phyloP scores from a whole-genome alignment of 176 grass and related monocot genomes.

The Bothriochloa decipiens region DNA sequence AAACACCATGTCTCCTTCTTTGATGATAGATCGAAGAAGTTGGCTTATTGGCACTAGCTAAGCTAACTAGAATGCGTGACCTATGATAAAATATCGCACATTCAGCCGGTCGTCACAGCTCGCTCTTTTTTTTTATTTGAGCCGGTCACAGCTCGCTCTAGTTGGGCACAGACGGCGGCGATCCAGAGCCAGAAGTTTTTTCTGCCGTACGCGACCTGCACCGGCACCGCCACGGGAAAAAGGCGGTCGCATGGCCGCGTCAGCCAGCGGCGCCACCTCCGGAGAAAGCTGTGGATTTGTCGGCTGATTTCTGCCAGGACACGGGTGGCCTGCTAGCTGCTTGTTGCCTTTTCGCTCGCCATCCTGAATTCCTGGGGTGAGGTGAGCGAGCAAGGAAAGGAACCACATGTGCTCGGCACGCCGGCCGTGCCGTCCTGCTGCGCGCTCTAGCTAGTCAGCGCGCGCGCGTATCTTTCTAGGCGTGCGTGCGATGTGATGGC shows the following conservation, averaged over 20 bases:
- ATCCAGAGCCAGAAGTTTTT: not conserved
- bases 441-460: too few species aligned
- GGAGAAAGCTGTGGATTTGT: conserved; percentile 3
- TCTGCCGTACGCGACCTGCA: not conserved
- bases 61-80: not conserved
- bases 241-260: not conserved
- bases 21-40: too few species aligned
- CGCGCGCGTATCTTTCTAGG: conserved; percentile 20
- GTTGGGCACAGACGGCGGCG: not conserved
- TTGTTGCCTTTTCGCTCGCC: not conserved
- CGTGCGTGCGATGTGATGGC: conserved; percentile 25
- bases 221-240: not conserved
- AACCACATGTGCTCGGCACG: not conserved
- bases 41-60: too few species aligned
- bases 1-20: not conserved
- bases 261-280: not conserved
- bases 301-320: not conserved
- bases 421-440: too few species aligned
- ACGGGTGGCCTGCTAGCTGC: not conserved
- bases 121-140: too few species aligned
- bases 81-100: not conserved
- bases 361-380: not conserved
- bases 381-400: conserved; percentile 15
- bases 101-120: too few species aligned
- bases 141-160: too few species aligned